Conservation (phyloP, 164 flowering plant species). For the Aristolochia contorta region DNA sequence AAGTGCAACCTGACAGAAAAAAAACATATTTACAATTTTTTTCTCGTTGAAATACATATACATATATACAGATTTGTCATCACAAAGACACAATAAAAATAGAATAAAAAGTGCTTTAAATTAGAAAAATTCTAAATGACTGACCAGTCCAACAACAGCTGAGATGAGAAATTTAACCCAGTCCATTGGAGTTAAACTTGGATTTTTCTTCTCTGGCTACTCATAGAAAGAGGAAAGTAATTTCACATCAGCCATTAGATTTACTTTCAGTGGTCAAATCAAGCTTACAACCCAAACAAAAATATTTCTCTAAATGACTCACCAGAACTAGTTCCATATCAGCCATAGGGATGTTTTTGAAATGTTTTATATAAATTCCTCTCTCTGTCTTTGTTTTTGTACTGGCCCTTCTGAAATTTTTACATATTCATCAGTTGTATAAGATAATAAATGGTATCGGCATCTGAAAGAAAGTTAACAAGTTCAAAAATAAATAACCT, state of each 20-base stretch:
- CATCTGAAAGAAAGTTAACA: too few relatives aligned
- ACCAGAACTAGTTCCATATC: conserved; percentile 96
- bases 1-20: conserved; percentile 61
- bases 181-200: conserved; percentile 94
- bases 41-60: too few relatives aligned
- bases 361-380: conserved; percentile 86
- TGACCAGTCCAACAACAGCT: conserved; percentile 88
- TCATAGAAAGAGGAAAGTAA: conserved; percentile 5
- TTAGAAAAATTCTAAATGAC: conserved; percentile 12
- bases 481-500: too few relatives aligned
- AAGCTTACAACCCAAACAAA: neutral
- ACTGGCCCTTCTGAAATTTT: conserved; percentile 54
- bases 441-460: too few relatives aligned
- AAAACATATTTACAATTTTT: too few relatives aligned
- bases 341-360: conserved; percentile 97
- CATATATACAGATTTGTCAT: neutral
- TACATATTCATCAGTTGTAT: neutral
- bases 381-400: conserved; percentile 31
- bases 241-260: conserved; percentile 4
- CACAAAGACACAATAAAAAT: neutral
- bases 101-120: conserved; percentile 4
- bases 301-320: conserved; percentile 18
- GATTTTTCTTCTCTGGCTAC: conserved; percentile 96
- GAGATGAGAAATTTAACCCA: conserved; percentile 88
- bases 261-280: neutral